Evolutionary conservation across 768 basidiomycete species (phyloP).

Genomic region (Lactarius deliciosus): DNA sequence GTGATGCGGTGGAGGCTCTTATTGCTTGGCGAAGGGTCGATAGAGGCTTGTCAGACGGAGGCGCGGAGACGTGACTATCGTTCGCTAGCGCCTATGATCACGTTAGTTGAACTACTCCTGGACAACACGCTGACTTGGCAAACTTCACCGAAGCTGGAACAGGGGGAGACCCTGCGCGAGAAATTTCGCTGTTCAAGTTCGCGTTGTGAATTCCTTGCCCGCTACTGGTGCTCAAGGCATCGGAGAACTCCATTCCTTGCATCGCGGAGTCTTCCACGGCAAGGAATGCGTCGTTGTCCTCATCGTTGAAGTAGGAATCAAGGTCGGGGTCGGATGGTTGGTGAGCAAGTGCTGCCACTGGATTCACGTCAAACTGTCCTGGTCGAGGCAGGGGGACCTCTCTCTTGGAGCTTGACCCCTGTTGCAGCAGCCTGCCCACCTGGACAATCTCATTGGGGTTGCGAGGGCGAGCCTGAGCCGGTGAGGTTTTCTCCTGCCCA

Average conservation of each 20-base stretch:
- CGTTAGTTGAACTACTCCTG: slow-evolving; percentile 2
- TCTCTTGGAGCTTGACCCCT: slow-evolving; percentile 2
- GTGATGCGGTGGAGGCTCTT: slow-evolving; percentile 10
- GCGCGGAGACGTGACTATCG: not conserved
- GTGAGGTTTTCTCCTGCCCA: not conserved
- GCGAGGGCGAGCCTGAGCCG: not conserved
- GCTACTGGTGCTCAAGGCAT: not conserved
- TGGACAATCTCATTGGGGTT: not conserved
- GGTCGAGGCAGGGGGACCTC: not conserved
- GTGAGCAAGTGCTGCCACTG: not conserved
- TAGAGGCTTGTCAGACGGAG: not conserved
- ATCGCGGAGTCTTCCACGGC: slow-evolving; percentile 12
- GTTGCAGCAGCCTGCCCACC: slow-evolving; percentile 5
- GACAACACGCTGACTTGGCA: not conserved
- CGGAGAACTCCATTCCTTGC: not conserved
- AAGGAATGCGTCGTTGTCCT: slow-evolving; percentile 19
- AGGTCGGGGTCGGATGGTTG: slow-evolving; percentile 20
- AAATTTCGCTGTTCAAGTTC: slow-evolving; percentile 3
- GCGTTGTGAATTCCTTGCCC: not conserved
- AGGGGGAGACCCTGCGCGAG: not conserved
- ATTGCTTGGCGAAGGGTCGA: slow-evolving; percentile 15
- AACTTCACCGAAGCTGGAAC: slow-evolving; percentile 11
- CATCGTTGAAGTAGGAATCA: slow-evolving; percentile 31
- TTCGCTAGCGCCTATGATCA: slow-evolving; percentile 4
- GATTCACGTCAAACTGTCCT: not conserved